Percentiles rank a stretch among this genome's conserved stretches.
Conservation (phyloP, 2,329 filamentous ascomycete species). For the Hypoxylon sp. region DNA sequence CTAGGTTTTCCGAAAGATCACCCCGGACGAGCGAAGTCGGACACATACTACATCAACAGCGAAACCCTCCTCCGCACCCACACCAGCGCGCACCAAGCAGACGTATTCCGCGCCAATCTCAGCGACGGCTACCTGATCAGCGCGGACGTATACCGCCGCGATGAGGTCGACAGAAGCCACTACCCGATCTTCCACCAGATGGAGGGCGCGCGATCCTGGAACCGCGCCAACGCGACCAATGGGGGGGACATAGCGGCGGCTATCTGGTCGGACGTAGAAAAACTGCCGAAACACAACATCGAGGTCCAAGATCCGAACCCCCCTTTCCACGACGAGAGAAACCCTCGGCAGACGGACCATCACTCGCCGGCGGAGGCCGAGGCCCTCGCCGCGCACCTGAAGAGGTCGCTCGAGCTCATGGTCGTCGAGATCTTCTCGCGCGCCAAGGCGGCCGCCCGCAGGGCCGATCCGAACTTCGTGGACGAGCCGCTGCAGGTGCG, state of each 20-base stretch:
- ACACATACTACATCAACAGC: conserved; percentile 96
- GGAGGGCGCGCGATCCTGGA: conserved; percentile 95
- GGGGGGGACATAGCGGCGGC: conserved; percentile 74
- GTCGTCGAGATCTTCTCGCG: conserved; percentile 90
- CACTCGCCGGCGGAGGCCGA: conserved; percentile 84
- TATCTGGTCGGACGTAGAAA: conserved; percentile 78
- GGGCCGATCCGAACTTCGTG: conserved; percentile 63
- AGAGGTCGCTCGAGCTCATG: conserved; percentile 89
- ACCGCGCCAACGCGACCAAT: conserved; percentile 72
- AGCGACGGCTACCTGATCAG: conserved; percentile 89
- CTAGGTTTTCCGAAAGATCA: conserved; percentile 91
- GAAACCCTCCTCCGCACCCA: conserved; percentile 90
- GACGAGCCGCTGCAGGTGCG: conserved; percentile 85
- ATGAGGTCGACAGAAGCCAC: conserved; percentile 94
- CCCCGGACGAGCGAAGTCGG: conserved; percentile 86
- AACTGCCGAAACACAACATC: conserved; percentile 80
- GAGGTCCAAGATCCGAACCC: conserved; percentile 88
- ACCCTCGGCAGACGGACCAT: conserved; percentile 81
- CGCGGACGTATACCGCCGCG: conserved; percentile 94
- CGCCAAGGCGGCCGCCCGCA: conserved; percentile 76
- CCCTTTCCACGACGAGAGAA: conserved; percentile 80
- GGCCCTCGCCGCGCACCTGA: conserved; percentile 87
- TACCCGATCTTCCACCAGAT: conserved; percentile 99
- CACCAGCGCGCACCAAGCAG: conserved; percentile 92
- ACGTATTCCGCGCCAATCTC: conserved; percentile 80